Percentiles rank a stretch among this genome's conserved stretches.
Conservation (phyloP, 2,329 filamentous ascomycete species). For the Metarhizium sp. region DNA sequence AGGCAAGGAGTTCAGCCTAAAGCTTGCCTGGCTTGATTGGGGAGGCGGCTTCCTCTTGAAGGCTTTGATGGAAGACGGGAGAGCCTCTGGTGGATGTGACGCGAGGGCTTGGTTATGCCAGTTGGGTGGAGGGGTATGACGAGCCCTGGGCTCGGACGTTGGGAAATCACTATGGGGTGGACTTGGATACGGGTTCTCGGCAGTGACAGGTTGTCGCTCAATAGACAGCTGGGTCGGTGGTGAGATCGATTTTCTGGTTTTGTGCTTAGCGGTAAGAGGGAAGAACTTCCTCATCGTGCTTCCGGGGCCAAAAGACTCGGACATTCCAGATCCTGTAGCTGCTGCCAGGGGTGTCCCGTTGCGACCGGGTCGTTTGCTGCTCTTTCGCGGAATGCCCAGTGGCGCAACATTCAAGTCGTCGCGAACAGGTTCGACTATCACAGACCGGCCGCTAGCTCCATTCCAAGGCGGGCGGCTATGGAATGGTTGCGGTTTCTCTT, state of each 20-base stretch:
- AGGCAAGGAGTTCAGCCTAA: background rate
- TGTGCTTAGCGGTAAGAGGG: constrained; percentile 5
- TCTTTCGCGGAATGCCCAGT: constrained; percentile 45
- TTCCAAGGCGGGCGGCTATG: constrained; percentile 56
- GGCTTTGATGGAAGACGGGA: constrained; percentile 23
- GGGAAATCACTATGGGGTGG: constrained; percentile 21
- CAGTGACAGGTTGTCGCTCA: background rate
- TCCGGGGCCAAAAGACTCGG: constrained; percentile 12
- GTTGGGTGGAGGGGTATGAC: constrained; percentile 3
- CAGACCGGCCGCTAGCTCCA: constrained; percentile 59
- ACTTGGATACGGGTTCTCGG: constrained; percentile 21
- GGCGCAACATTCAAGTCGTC: constrained; percentile 49
- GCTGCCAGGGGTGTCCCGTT: constrained; percentile 2
- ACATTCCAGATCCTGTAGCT: constrained; percentile 25
- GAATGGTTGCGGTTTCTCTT: constrained; percentile 26
- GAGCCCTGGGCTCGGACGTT: constrained; percentile 11
- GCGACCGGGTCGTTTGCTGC: constrained; percentile 30
- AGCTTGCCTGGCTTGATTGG: constrained; percentile 8
- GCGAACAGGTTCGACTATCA: constrained; percentile 53
- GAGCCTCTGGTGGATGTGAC: constrained; percentile 12
- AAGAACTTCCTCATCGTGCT: constrained; percentile 26
- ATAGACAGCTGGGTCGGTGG: background rate
- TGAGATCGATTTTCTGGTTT: background rate
- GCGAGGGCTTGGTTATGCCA: constrained; percentile 9
- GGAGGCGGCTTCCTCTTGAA: constrained; percentile 38